These are phyloP conservation scores for Fusarium metavorans DNA, from an alignment of 2,329 filamentous ascomycete species.

Conservation along the genomic window DNA sequence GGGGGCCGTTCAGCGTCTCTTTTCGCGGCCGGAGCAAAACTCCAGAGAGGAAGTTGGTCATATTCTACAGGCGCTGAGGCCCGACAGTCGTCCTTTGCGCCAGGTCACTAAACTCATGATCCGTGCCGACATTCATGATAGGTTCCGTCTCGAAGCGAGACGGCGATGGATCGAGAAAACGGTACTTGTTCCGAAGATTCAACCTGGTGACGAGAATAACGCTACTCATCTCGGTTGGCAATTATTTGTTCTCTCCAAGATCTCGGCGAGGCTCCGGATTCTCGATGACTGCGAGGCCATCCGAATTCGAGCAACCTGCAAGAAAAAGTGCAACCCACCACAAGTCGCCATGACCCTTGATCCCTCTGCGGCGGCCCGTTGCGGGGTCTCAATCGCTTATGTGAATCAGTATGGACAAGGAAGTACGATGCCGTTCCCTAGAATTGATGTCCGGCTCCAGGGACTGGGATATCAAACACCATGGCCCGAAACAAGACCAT, in stretches of 20 bases:
- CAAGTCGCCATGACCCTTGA: not conserved
- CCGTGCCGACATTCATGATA: not conserved
- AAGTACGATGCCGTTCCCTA: conserved; percentile 1
- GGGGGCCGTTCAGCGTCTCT: not conserved
- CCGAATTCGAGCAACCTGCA: not conserved
- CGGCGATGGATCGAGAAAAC: not conserved
- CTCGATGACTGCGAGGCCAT: not conserved
- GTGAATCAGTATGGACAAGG: conserved; percentile 14
- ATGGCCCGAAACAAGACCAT: conserved; percentile 1
- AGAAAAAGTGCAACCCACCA: conserved; percentile 3
- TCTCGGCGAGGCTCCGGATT: conserved; percentile 12
- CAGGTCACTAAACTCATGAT: not conserved
- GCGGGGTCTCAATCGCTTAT: conserved; percentile 19
- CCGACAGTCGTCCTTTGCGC: not conserved
- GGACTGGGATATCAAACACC: not conserved
- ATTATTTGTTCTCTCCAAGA: not conserved
- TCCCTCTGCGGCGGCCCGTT: conserved; percentile 22
- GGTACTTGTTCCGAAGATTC: not conserved
- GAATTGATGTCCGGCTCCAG: not conserved
- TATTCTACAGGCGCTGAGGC: not conserved
- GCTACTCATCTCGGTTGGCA: not conserved
- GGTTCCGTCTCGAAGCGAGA: not conserved
- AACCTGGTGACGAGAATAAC: conserved; percentile 22
- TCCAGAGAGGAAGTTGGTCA: not conserved
- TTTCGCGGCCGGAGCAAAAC: not conserved